Base-by-base conservation (phyloP, 345 rosid species). In the Rhodamnia argentea region DNA sequence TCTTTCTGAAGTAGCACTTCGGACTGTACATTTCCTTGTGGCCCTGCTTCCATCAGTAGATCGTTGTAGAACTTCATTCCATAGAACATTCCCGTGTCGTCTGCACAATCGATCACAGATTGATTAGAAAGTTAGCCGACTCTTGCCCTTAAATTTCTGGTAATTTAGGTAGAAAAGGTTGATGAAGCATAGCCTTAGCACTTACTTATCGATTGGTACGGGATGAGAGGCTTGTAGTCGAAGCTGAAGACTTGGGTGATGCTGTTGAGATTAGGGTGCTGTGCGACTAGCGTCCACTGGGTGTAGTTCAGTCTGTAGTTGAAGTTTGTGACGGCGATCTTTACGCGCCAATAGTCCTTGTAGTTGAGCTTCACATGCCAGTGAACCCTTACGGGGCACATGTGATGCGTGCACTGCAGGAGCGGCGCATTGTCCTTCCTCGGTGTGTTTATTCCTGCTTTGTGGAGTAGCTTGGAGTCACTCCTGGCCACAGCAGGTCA, bases 31-130 rank as follows among this genome's bases (percentile, higher is more conserved):
- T 97, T 97, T 50, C 99, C 98, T 4, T 87, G 84, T 9, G 96
- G 94, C 11, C 99, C 99, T 3, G 98, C 97, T 91, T 96, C 94
- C 99, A 97, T 95, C 84, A 95, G 86, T 3, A 92, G 90, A 89
- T 97, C 99, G 82, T 96, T 96, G 91, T 91, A 95, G 86, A 76
- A 94, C 56, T 95, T 94, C 90, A 91, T 92, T 76, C 99, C 98
- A 85, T 85, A 94, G 87, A 95, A 95, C 99, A 95, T 92, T 74
- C 94, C 96, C 9, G 98, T 96, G 87, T 96, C 99, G 87, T 94
- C 99, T 95, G 95, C 7, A n/a, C 59, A 70, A 11, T 32, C 44
- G 32, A 70, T 70, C 78, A 32, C 78, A 9, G 78, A 70, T 70
- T 32, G 24, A 44, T 44, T 52, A 70, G 78, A 32, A 70, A 70